Evolutionary conservation across 2,329 filamentous ascomycete species (phyloP).

Genomic region (Graphilbum fragrans): DNA sequence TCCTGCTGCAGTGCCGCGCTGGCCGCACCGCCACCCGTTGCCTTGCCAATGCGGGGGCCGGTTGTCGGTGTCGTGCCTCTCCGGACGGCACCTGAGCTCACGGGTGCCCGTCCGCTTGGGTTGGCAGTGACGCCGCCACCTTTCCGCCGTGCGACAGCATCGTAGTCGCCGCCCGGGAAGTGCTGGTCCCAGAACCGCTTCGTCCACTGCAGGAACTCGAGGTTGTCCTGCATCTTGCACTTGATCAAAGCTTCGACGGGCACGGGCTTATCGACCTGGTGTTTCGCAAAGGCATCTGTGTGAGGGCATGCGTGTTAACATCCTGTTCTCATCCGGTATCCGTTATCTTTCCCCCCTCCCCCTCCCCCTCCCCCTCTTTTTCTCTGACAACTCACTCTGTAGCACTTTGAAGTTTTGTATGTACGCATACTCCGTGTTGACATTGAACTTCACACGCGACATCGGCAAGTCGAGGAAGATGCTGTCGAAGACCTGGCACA

Average conservation of each 20-base stretch:
- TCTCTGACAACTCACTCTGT: slow-evolving; percentile 59
- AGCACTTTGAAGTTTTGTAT: slow-evolving; percentile 97
- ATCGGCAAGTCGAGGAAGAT: slow-evolving; percentile 95
- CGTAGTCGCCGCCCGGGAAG: slow-evolving; percentile 94
- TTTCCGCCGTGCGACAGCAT: slow-evolving; percentile 76
- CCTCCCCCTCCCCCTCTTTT: background rate
- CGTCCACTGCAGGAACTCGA: slow-evolving; percentile 95
- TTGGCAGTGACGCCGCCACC: slow-evolving; percentile 46
- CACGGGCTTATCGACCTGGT: slow-evolving; percentile 80
- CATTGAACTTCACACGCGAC: slow-evolving; percentile 95
- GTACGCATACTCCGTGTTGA: slow-evolving; percentile 93
- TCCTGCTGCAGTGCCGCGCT: slow-evolving; percentile 69
- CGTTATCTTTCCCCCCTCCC: background rate
- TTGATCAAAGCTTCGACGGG: slow-evolving; percentile 84
- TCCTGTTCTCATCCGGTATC: background rate
- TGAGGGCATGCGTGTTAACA: background rate
- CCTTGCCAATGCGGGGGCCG: slow-evolving; percentile 32
- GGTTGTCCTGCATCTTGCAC: slow-evolving; percentile 99
- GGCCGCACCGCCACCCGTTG: slow-evolving; percentile 43
- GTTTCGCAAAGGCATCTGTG: slow-evolving; percentile 69
- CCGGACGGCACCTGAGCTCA: slow-evolving; percentile 33
- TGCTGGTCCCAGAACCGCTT: slow-evolving; percentile 98
- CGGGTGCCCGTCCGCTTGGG: slow-evolving; percentile 34
- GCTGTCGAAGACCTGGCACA: slow-evolving; percentile 97
- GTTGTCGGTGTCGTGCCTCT: slow-evolving; percentile 53